Base-by-base conservation (phyloP, 1,284 basidiomycete species). In the Cutaneotrichosporon spelunceum region DNA sequence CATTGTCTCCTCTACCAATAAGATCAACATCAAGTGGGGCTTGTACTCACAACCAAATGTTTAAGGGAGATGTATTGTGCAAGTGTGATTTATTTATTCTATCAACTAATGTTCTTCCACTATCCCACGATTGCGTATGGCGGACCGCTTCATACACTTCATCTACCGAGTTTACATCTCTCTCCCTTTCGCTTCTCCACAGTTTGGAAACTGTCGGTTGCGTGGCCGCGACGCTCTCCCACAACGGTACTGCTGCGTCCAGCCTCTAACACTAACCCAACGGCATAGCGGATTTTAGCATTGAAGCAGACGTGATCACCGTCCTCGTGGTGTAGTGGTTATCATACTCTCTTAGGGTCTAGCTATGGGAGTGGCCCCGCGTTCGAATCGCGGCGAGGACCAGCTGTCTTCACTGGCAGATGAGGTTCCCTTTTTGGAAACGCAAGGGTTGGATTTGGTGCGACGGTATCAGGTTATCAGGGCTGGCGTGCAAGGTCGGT, bases 41-140 rank as follows among this genome's bases (percentile, higher is more conserved):
- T 56, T 44, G 54, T 47, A 56, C 54, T 44, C 54, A 56, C 54
- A 44, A 47, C 54, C 54, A 44, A 29, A 30, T 45, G 54, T 47
- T 56, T 44, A 56, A 45, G 29, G 42, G 49, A 29, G 16, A 36
- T 13, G 11, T 19, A 19, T 19, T 19, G 39, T 19, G 7, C n/a
- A 42, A 42, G n/a, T n/a, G n/a, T n/a, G 39, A 42, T 16, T 42
- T 19, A 42, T 42, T 42, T 42, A 42, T n/a, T 42, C 39, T 42
- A 42, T 19, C 39, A 19, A 42, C 39, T 42, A 19, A 42, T 42
- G n/a, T 42, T n/a, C n/a, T n/a, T n/a, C n/a, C n/a, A n/a, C n/a
- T n/a, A n/a, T n/a, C n/a, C n/a, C n/a, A n/a, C n/a, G n/a, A n/a
- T n/a, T n/a, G n/a, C n/a, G n/a, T n/a, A n/a, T n/a, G n/a, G n/a